A percentile compares a stretch with the other conserved stretches of the same genome.
Evolutionary conservation across 2,329 filamentous ascomycete species (phyloP).

Genomic region (Blumeria graminis): DNA sequence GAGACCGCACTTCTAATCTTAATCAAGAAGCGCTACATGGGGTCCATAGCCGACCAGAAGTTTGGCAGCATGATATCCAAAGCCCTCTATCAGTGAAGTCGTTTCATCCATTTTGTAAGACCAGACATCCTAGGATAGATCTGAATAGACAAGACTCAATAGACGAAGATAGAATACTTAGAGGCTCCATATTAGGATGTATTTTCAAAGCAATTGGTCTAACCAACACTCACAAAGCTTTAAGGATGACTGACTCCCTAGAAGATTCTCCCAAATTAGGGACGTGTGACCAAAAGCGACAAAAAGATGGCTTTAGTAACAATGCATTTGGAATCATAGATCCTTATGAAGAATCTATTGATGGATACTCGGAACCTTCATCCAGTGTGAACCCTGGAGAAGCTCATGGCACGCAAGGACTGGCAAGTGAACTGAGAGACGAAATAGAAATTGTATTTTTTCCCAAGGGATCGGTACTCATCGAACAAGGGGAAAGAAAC

Average conservation of each 20-base stretch:
- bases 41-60: slow-evolving; percentile 4
- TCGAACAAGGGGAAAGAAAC: slow-evolving; percentile 92
- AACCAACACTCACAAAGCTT: slow-evolving; percentile 37
- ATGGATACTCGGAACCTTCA: slow-evolving; percentile 66
- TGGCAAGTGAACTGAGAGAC: slow-evolving; percentile 62
- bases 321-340: slow-evolving; percentile 85
- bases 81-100: slow-evolving; percentile 20
- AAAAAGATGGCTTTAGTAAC: slow-evolving; percentile 54
- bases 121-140: slow-evolving; percentile 22
- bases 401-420: slow-evolving; percentile 35
- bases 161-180: slow-evolving; percentile 73
- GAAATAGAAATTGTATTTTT: slow-evolving; percentile 97
- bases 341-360: slow-evolving; percentile 48
- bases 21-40: slow-evolving; percentile 2
- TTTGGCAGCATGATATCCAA: slow-evolving; percentile 12
- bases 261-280: slow-evolving; percentile 69
- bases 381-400: slow-evolving; percentile 36
- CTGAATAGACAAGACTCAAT: slow-evolving; percentile 54
- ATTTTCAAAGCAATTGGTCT: slow-evolving; percentile 88
- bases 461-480: slow-evolving; percentile 75
- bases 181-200: slow-evolving; percentile 76
- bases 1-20: slow-evolving; percentile 13
- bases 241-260: slow-evolving; percentile 46
- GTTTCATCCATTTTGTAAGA: slow-evolving; percentile 32
- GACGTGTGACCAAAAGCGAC: slow-evolving; percentile 58